A percentile compares a stretch with the other conserved stretches of the same genome.
These are phyloP conservation scores for Botrytis medusae DNA, from an alignment of 2,329 filamentous ascomycete species.

Conservation along the genomic window DNA sequence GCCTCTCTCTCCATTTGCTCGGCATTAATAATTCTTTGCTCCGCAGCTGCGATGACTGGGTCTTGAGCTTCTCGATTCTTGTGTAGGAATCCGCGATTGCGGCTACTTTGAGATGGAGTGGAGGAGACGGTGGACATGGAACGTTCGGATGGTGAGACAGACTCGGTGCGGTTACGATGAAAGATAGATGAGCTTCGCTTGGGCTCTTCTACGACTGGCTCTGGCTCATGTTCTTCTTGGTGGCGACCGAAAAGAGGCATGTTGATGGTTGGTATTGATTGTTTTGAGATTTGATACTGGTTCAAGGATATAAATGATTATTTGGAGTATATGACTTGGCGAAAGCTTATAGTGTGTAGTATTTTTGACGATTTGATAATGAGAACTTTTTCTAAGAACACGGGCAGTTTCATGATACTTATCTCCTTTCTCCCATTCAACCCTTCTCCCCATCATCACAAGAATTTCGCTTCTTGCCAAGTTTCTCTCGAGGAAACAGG, in stretches of 20 bases:
- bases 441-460: background rate
- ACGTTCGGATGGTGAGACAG: constrained; percentile 15
- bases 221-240: constrained; percentile 9
- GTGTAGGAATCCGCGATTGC: constrained; percentile 11
- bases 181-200: constrained; percentile 19
- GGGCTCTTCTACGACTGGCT: constrained; percentile 15
- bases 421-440: background rate
- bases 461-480: constrained; percentile 7
- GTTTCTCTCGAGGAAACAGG: background rate
- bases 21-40: constrained; percentile 18
- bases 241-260: constrained; percentile 21
- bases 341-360: background rate
- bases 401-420: constrained; percentile 5
- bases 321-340: background rate
- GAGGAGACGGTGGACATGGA: constrained; percentile 12
- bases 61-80: constrained; percentile 14
- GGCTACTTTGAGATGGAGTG: background rate
- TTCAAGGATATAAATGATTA: background rate
- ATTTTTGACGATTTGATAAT: background rate
- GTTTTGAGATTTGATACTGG: background rate
- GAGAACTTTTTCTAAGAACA: background rate
- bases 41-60: constrained; percentile 15
- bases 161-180: constrained; percentile 15
- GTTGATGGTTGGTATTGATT: background rate
- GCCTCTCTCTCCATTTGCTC: constrained; percentile 18